These are phyloP conservation scores for Dipodascopsis uninucleata DNA, from an alignment of 805 yeast species.

Conservation along the genomic window DNA sequence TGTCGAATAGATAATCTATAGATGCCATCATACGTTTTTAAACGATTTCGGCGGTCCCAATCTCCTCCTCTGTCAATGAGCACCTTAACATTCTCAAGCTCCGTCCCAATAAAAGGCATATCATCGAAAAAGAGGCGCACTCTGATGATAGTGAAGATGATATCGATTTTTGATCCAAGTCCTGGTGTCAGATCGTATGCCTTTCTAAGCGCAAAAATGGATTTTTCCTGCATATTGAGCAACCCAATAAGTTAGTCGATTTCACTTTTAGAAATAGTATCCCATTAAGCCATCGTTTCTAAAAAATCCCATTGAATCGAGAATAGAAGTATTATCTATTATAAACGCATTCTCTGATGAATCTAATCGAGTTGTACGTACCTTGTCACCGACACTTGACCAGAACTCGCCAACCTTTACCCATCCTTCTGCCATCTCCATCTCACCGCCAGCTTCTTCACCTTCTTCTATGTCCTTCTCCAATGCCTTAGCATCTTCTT, in stretches of 20 bases:
- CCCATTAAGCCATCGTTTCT: not conserved
- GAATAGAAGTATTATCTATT: no score
- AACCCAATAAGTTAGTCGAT: not conserved
- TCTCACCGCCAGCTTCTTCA: conserved; percentile 79
- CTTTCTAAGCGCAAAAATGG: conserved; percentile 37
- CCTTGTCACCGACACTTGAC: conserved; percentile 76
- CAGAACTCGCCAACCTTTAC: conserved; percentile 83
- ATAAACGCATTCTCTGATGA: no score
- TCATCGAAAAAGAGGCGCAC: conserved; percentile 88
- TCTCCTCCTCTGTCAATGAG: conserved; percentile 96
- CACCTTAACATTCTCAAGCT: conserved; percentile 65
- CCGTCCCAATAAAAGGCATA: conserved; percentile 60
- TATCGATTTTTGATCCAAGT: conserved; percentile 86
- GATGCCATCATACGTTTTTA: conserved; percentile 85
- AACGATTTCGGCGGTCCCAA: conserved; percentile 97
- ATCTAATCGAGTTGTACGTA: conserved; percentile 64
- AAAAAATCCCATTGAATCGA: no score
- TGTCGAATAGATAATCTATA: conserved; percentile 80
- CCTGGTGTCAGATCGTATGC: conserved; percentile 78
- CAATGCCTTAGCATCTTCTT: conserved; percentile 48
- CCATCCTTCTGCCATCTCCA: conserved; percentile 73
- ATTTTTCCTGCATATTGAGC: conserved; percentile 14
- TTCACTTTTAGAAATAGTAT: not conserved
- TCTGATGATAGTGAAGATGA: conserved; percentile 74
- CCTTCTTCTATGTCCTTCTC: conserved; percentile 46